Conservation (phyloP, 257 asterid genomes). For the Solanum tarapatanum region DNA sequence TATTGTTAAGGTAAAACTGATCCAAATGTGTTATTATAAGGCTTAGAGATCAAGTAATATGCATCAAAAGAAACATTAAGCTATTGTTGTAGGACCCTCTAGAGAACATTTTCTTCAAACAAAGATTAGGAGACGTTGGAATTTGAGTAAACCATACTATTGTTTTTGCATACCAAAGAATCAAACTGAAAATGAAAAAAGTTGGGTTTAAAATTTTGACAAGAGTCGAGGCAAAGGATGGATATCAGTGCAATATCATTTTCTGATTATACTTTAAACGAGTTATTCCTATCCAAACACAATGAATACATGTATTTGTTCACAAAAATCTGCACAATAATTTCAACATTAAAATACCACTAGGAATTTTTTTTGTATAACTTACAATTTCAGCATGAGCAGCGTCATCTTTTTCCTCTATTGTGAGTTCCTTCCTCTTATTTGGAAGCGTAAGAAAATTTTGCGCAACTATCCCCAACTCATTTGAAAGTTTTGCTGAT, state of each 20-base stretch:
- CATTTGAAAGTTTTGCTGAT: too few species aligned
- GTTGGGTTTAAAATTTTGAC: not conserved
- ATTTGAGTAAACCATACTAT: not conserved
- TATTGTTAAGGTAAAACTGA: too few species aligned
- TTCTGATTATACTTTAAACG: not conserved
- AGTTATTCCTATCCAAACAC: not conserved
- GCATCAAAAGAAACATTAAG: too few species aligned
- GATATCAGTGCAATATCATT: not conserved
- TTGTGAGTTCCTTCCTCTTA: not conserved
- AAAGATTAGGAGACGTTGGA: too few species aligned
- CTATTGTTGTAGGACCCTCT: too few species aligned
- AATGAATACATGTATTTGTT: not conserved
- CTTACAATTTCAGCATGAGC: not conserved
- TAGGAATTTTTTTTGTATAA: too few species aligned
- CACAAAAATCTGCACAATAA: not conserved
- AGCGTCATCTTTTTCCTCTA: too few species aligned
- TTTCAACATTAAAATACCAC: not conserved
- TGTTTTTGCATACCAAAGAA: not conserved
- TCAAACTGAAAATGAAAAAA: not conserved
- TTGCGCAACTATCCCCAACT: not conserved
- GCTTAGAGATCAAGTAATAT: too few species aligned
- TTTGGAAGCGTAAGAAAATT: not conserved
- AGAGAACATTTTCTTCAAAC: too few species aligned
- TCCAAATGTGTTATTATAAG: too few species aligned
- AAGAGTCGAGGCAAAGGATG: not conserved